These are phyloP conservation scores for Ophiocytium majus DNA, from an alignment of 352 stramenopile species.

Conservation along the genomic window DNA sequence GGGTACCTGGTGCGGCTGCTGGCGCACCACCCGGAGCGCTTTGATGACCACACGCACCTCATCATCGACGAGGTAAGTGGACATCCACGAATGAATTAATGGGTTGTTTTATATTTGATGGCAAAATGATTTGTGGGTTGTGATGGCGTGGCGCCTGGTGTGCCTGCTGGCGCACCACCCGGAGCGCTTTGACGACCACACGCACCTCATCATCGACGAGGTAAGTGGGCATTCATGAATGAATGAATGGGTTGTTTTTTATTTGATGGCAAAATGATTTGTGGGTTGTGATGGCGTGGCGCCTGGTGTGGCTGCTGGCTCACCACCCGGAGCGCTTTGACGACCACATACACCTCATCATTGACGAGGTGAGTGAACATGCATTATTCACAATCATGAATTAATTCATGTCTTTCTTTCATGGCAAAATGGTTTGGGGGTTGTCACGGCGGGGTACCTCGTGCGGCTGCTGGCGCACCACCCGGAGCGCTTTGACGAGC, in stretches of 20 bases:
- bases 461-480: conserved; percentile 88
- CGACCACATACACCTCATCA: conserved; percentile 85
- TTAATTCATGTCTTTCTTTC: too few relatives aligned
- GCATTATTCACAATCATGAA: too few relatives aligned
- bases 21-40: conserved; percentile 81
- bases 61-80: conserved; percentile 86
- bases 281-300: conserved; percentile 93
- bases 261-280: too few relatives aligned
- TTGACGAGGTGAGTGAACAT: conserved; percentile 89
- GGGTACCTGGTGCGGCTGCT: conserved; percentile 91
- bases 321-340: conserved; percentile 81
- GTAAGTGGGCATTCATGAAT: conserved; percentile 58
- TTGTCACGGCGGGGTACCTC: conserved; percentile 95
- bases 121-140: conserved; percentile 79
- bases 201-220: conserved; percentile 93
- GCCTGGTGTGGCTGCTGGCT: conserved; percentile 88
- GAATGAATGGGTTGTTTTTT: too few relatives aligned
- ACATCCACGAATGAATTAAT: too few relatives aligned
- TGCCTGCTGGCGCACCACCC: conserved; percentile 86
- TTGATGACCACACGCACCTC: conserved; percentile 84
- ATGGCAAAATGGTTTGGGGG: too few relatives aligned
- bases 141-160: conserved; percentile 93
- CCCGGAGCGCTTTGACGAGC: conserved; percentile 71
- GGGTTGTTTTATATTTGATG: neutral
- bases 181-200: conserved; percentile 77